Percentiles rank a stretch among this genome's conserved stretches.
phyloP scores from a whole-genome alignment of 306 rosid genomes.

The Astragalus membranaceus region DNA sequence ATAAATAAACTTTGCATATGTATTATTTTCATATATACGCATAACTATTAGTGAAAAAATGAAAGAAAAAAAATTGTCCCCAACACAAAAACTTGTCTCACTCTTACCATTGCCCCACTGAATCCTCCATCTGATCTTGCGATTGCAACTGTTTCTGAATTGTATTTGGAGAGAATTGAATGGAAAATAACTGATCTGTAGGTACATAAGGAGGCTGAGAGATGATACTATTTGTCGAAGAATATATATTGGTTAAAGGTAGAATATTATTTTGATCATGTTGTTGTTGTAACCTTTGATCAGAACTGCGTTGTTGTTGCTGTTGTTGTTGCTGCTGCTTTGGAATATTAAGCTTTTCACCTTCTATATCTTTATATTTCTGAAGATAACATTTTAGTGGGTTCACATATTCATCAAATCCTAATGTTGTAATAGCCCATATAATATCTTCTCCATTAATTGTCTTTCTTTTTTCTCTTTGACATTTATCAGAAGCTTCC shows the following conservation, averaged over 20 bases:
- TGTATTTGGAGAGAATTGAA: constrained; percentile 45
- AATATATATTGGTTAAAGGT: constrained; percentile 40
- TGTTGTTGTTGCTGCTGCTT: constrained; percentile 44
- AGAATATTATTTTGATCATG: constrained; percentile 28
- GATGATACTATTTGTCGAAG: constrained; percentile 38
- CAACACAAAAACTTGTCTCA: not conserved
- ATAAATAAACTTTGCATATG: not conserved
- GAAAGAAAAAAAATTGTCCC: not conserved
- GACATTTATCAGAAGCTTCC: constrained; percentile 73
- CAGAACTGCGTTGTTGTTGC: constrained; percentile 37
- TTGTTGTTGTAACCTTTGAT: constrained; percentile 32
- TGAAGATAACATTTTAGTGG: constrained; percentile 58
- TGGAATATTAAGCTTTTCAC: constrained; percentile 58
- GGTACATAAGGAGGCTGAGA: constrained; percentile 38
- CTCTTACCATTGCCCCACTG: constrained; percentile 35
- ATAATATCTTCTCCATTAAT: constrained; percentile 68
- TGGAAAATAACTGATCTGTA: constrained; percentile 40
- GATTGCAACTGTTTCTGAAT: constrained; percentile 47
- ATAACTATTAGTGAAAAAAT: not conserved
- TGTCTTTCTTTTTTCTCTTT: constrained; percentile 66
- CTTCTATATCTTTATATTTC: constrained; percentile 63
- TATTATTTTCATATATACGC: constrained; percentile 6
- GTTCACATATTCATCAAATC: constrained; percentile 59
- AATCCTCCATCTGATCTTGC: constrained; percentile 43
- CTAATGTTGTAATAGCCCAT: constrained; percentile 70